Conservation (phyloP, 768 basidiomycete species). For the Fibroporia radiculosa region DNA sequence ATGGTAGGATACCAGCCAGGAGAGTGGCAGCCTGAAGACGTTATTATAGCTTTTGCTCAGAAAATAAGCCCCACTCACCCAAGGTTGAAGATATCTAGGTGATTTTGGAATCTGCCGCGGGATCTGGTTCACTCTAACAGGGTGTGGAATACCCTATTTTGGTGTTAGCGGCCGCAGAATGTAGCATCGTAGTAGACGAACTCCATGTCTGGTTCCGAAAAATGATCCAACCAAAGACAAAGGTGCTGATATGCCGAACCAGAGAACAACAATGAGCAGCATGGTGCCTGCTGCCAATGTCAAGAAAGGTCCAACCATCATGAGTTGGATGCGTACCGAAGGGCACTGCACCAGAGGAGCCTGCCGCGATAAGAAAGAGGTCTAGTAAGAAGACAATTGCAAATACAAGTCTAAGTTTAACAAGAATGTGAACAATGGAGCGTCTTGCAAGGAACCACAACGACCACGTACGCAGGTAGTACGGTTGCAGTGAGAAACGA, state of each 20-base stretch:
- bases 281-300: slow-evolving; percentile 53
- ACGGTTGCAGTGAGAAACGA: slow-evolving; percentile 84
- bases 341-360: slow-evolving; percentile 92
- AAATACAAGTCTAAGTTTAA: slow-evolving; percentile 61
- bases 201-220: slow-evolving; percentile 77
- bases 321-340: slow-evolving; percentile 51
- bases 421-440: not conserved
- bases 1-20: slow-evolving; percentile 88
- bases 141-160: slow-evolving; percentile 60
- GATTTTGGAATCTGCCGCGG: slow-evolving; percentile 92
- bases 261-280: slow-evolving; percentile 73
- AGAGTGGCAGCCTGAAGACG: slow-evolving; percentile 52
- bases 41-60: slow-evolving; percentile 5
- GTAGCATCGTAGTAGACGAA: not conserved
- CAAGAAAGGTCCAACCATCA: not conserved
- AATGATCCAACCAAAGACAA: slow-evolving; percentile 82
- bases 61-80: slow-evolving; percentile 40
- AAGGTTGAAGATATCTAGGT: slow-evolving; percentile 77
- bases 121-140: slow-evolving; percentile 86
- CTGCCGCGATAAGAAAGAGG: slow-evolving; percentile 75
- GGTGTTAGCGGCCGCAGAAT: not conserved
- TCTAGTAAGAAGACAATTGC: slow-evolving; percentile 84
- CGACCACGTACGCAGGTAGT: slow-evolving; percentile 76
- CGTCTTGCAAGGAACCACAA: not conserved
- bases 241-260: slow-evolving; percentile 94